Percentiles rank a stretch among this genome's conserved stretches.
Evolutionary conservation across 2,329 filamentous ascomycete species (phyloP).

Genomic region (Microsporum canis): DNA sequence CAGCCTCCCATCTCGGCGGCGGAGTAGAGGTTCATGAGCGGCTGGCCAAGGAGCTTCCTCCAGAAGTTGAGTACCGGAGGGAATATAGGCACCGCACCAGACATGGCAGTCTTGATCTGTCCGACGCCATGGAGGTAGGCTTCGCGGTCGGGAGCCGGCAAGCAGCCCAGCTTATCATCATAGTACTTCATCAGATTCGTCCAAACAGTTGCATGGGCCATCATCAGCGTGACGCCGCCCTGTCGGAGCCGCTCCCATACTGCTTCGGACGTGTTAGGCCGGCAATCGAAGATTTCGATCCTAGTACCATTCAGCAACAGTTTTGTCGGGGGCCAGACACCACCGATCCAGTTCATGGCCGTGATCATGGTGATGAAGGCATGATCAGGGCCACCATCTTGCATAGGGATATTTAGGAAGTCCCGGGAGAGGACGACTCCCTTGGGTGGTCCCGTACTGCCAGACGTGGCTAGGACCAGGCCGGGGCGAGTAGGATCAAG

Average conservation of each 20-base stretch:
- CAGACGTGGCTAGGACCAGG: constrained; percentile 37
- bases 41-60: neutral
- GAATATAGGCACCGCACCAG: neutral
- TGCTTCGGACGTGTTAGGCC: neutral
- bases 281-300: constrained; percentile 1
- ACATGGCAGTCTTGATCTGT: neutral
- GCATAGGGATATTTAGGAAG: neutral
- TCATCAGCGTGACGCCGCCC: neutral
- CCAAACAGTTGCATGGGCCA: neutral
- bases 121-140: constrained; percentile 3
- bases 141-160: constrained; percentile 1
- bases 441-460: constrained; percentile 38
- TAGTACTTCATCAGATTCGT: constrained; percentile 9
- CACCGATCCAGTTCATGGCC: neutral
- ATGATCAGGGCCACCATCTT: neutral
- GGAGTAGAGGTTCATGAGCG: neutral
- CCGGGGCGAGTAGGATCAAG: constrained; percentile 15
- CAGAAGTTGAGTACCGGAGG: constrained; percentile 3
- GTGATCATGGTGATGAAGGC: neutral
- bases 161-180: constrained; percentile 5
- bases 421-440: constrained; percentile 18
- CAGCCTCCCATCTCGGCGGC: neutral
- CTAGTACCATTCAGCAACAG: neutral
- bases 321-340: neutral
- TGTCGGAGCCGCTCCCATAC: neutral